Conservation (phyloP, 2,329 filamentous ascomycete species). For the Sporothrix pallida region DNA sequence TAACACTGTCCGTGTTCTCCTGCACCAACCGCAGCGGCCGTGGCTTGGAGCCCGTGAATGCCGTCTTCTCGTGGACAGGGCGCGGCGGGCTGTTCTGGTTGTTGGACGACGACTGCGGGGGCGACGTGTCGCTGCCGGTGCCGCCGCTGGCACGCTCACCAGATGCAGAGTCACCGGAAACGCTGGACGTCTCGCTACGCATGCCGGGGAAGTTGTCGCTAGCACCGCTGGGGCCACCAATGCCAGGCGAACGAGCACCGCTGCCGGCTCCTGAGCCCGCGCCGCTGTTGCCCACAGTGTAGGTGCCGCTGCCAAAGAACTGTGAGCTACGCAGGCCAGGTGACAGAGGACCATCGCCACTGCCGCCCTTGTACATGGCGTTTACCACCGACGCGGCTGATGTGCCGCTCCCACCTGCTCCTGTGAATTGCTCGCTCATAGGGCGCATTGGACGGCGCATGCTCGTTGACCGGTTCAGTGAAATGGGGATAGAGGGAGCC, state of each 20-base stretch:
- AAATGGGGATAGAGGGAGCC: slow-evolving; percentile 76
- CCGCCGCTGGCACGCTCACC: slow-evolving; percentile 51
- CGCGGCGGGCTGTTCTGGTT: slow-evolving; percentile 59
- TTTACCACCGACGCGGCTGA: slow-evolving; percentile 74
- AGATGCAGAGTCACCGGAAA: slow-evolving; percentile 66
- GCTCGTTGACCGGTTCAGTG: slow-evolving; percentile 59
- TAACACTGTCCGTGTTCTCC: slow-evolving; percentile 66
- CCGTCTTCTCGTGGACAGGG: slow-evolving; percentile 58
- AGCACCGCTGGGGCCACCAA: slow-evolving; percentile 44
- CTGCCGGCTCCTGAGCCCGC: slow-evolving; percentile 46
- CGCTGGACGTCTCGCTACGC: slow-evolving; percentile 67
- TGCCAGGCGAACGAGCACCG: slow-evolving; percentile 57
- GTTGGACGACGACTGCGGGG: slow-evolving; percentile 46
- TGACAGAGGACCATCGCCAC: slow-evolving; percentile 66
- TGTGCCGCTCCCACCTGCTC: slow-evolving; percentile 36
- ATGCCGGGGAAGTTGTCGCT: slow-evolving; percentile 74
- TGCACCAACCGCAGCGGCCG: slow-evolving; percentile 86
- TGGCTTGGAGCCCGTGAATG: slow-evolving; percentile 73
- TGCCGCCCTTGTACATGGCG: slow-evolving; percentile 79
- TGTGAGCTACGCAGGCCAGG: slow-evolving; percentile 65
- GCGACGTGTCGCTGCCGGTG: slow-evolving; percentile 49
- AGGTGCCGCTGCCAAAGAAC: slow-evolving; percentile 57
- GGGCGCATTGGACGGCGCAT: slow-evolving; percentile 58
- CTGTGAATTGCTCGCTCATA: slow-evolving; percentile 67
- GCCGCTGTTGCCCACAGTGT: slow-evolving; percentile 45